phyloP scores from a whole-genome alignment of 306 rosid species.

The Vigna angularis region DNA sequence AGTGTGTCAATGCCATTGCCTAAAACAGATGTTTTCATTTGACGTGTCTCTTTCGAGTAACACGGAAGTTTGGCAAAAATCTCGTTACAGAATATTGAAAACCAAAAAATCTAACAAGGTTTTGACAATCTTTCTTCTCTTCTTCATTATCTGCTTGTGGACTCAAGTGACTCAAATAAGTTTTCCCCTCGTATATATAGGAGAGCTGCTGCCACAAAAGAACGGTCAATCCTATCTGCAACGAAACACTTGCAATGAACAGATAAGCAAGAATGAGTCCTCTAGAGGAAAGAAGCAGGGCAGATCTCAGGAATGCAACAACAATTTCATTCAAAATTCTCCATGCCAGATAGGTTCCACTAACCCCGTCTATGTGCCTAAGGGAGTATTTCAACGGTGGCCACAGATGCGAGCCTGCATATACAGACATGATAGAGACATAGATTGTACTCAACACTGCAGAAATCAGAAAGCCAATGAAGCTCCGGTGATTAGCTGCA shows the following conservation, averaged over 20 bases:
- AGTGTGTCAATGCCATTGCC: constrained; percentile 3
- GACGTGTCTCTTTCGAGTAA: constrained; percentile 61
- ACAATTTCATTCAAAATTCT: constrained; percentile 49
- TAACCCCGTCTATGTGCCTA: constrained; percentile 37
- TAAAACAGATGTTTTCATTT: constrained; percentile 45
- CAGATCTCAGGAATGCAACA: constrained; percentile 63
- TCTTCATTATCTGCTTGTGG: constrained; percentile 53
- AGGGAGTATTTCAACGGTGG: constrained; percentile 55
- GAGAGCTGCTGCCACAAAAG: constrained; percentile 97
- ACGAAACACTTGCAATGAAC: constrained; percentile 73
- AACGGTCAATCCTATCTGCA: constrained; percentile 70
- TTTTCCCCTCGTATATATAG: constrained; percentile 78
- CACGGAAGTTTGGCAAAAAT: constrained; percentile 60
- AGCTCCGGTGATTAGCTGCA: constrained; percentile 85
- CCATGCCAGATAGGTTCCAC: constrained; percentile 42
- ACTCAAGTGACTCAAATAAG: constrained; percentile 67
- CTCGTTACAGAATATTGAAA: constrained; percentile 62
- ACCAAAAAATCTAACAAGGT: constrained; percentile 76
- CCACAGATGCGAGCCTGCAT: constrained; percentile 63
- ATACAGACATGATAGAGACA: constrained; percentile 67
- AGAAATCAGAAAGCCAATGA: constrained; percentile 84
- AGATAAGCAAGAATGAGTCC: constrained; percentile 82
- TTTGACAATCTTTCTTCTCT: constrained; percentile 81
- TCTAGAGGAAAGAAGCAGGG: constrained; percentile 66
- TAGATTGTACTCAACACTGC: constrained; percentile 73